Conservation (phyloP, 2,329 filamentous ascomycete genomes). For the Teratosphaeriaceae sp. region DNA sequence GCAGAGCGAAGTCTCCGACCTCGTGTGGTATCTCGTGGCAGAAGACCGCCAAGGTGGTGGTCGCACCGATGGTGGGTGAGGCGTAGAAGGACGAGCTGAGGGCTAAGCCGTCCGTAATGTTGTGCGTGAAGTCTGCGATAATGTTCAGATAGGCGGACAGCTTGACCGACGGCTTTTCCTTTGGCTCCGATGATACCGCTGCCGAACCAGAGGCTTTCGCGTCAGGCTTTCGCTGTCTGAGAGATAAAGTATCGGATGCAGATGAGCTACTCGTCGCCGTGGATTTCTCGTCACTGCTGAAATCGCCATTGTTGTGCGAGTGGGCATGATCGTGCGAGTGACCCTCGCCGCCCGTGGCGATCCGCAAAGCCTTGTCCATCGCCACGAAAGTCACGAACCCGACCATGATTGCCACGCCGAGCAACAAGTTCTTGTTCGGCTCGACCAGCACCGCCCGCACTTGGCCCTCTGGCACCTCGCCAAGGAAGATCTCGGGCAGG, state of each 20-base stretch:
- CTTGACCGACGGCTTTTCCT: conserved; percentile 62
- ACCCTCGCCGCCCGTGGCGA: conserved; percentile 78
- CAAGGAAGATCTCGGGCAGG: conserved; percentile 93
- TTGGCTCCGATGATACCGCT: conserved; percentile 13
- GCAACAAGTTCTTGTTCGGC: conserved; percentile 83
- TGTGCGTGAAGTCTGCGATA: conserved; percentile 97
- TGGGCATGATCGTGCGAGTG: conserved; percentile 66
- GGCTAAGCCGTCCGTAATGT: conserved; percentile 94
- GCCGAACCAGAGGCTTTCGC: conserved; percentile 4
- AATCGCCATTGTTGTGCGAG: conserved; percentile 42
- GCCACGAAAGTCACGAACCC: conserved; percentile 95
- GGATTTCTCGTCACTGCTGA: conserved; percentile 21
- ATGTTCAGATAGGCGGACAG: conserved; percentile 89
- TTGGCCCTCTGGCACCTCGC: conserved; percentile 57
- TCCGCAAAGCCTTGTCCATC: conserved; percentile 92
- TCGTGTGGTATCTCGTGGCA: conserved; percentile 99
- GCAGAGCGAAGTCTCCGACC: conserved; percentile 91
- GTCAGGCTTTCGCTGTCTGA: conserved; percentile 36
- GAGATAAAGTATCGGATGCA: conserved; percentile 51
- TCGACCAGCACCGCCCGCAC: conserved; percentile 88
- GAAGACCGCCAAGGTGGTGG: conserved; percentile 96
- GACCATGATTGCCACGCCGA: conserved; percentile 86
- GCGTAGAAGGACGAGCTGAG: conserved; percentile 98
- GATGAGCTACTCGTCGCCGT: conserved; percentile 14
- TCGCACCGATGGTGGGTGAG: conserved; percentile 92